Evolutionary conservation across 202 grass and related monocot species (phyloP).

Genomic region (Zizania palustris): DNA sequence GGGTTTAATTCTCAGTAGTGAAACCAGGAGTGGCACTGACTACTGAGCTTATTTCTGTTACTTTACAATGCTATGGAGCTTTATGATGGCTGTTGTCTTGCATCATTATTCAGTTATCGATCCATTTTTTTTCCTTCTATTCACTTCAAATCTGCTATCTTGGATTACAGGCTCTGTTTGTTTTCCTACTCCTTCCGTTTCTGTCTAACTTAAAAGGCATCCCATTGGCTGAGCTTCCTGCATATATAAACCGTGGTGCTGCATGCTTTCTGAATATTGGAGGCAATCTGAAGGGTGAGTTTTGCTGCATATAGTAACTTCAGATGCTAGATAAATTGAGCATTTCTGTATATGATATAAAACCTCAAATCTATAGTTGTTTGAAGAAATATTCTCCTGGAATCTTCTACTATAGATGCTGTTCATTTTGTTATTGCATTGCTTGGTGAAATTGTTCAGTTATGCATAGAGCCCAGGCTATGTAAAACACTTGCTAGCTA

Average conservation of each 20-base stretch:
- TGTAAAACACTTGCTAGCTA: background rate
- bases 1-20: constrained; percentile 19
- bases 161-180: constrained; percentile 77
- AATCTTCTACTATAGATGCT: background rate
- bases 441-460: background rate
- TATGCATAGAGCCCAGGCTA: constrained; percentile 12
- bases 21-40: background rate
- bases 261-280: constrained; percentile 90
- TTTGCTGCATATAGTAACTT: constrained; percentile 27
- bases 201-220: constrained; percentile 92
- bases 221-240: constrained; percentile 70
- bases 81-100: background rate
- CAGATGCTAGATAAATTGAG: constrained; percentile 12
- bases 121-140: constrained; percentile 28
- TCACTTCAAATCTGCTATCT: constrained; percentile 39
- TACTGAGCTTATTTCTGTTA: constrained; percentile 6
- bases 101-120: constrained; percentile 22
- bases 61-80: background rate
- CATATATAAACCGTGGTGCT: constrained; percentile 72
- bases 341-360: constrained; percentile 3
- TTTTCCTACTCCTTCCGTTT: constrained; percentile 82
- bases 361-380: constrained; percentile 10
- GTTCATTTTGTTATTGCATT: constrained; percentile 12
- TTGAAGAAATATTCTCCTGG: constrained; percentile 1
- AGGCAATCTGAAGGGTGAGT: constrained; percentile 66